Evolutionary conservation across 345 rosid species (phyloP).

Genomic region (Eucalyptus albens): DNA sequence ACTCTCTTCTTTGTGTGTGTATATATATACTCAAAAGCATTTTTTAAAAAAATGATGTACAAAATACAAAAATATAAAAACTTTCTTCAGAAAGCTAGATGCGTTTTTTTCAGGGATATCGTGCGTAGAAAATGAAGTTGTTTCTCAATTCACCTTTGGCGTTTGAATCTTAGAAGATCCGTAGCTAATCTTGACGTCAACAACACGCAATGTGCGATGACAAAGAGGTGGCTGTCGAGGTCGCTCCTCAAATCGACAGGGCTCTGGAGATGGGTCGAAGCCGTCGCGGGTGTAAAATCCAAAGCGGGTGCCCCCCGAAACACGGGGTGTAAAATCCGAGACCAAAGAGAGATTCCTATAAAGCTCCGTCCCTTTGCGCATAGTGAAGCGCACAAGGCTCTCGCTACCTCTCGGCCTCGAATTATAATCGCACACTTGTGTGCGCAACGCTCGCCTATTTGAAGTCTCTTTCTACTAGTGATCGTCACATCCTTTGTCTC

Average conservation of each 20-base stretch:
- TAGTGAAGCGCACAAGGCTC: not conserved
- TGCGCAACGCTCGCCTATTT: not conserved
- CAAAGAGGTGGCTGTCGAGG: not conserved
- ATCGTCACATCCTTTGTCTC: not conserved
- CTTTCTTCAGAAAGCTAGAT: too few relatives aligned
- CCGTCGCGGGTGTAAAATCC: not conserved
- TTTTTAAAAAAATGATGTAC: too few relatives aligned
- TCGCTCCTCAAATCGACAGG: not conserved
- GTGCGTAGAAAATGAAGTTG: not conserved
- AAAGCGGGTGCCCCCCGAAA: not conserved
- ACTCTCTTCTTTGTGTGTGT: too few relatives aligned
- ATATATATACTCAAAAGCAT: too few relatives aligned
- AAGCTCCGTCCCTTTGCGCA: not conserved
- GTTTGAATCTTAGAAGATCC: not conserved
- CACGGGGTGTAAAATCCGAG: not conserved
- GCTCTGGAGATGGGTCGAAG: not conserved
- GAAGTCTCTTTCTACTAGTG: not conserved
- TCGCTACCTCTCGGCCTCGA: not conserved
- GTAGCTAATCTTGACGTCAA: not conserved
- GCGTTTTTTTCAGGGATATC: not conserved
- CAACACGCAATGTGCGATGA: not conserved
- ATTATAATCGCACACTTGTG: not conserved
- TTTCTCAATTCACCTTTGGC: not conserved
- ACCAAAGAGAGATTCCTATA: not conserved
- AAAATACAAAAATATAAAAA: too few relatives aligned